Percentiles rank a stretch among this genome's conserved stretches.
These are phyloP conservation scores for Carpinus fangiana DNA, from an alignment of 306 rosid genomes.

Conservation along the genomic window DNA sequence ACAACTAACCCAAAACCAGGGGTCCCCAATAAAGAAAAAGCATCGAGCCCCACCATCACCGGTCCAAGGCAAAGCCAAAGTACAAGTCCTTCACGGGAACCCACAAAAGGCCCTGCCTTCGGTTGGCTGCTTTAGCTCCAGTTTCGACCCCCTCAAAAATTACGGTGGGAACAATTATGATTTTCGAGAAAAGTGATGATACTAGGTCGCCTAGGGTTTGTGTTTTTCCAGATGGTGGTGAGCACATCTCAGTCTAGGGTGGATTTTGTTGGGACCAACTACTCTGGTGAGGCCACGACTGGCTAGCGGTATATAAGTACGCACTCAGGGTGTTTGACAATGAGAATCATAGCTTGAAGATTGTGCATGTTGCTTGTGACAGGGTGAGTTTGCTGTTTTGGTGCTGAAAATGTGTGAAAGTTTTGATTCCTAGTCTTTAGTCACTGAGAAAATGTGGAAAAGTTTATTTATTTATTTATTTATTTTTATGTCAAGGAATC, in stretches of 20 bases:
- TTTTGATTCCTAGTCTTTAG: background rate
- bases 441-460: background rate
- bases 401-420: background rate
- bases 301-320: slow-evolving; percentile 49
- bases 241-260: slow-evolving; percentile 54
- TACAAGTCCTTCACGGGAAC: slow-evolving; percentile 41
- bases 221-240: slow-evolving; percentile 66
- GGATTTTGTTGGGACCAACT: slow-evolving; percentile 80
- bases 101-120: slow-evolving; percentile 55
- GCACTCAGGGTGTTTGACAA: slow-evolving; percentile 84
- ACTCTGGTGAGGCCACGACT: slow-evolving; percentile 69
- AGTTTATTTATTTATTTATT: background rate
- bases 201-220: slow-evolving; percentile 28
- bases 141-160: slow-evolving; percentile 53
- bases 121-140: slow-evolving; percentile 77
- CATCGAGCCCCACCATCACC: background rate
- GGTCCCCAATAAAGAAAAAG: slow-evolving; percentile 17
- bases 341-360: slow-evolving; percentile 54
- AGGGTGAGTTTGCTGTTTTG: slow-evolving; percentile 47
- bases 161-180: background rate
- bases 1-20: background rate
- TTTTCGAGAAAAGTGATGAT: background rate
- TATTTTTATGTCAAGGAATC: too few species aligned
- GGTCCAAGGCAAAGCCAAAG: slow-evolving; percentile 38
- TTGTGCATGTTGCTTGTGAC: slow-evolving; percentile 64